Evolutionary conservation across 2,329 filamentous ascomycete species (phyloP), one percentile per base, ranked within the genome.

Genomic region (Hortaea werneckii): DNA sequence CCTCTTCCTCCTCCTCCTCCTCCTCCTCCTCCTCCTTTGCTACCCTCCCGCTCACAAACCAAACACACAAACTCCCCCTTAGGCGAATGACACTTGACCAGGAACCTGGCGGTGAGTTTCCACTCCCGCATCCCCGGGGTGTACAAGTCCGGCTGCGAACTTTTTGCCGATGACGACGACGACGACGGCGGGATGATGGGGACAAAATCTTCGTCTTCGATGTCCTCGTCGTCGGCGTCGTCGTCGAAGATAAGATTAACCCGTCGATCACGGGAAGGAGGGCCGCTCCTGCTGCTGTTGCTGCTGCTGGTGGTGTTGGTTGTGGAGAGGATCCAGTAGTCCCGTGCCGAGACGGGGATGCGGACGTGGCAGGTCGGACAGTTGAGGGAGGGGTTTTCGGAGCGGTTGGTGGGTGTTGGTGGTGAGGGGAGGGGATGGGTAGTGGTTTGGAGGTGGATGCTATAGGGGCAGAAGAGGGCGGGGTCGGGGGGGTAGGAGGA

Each of bases 51-150:
- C 32, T 35, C 32, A 35, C 43, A 45, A 3, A 45, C 29, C n/a
- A 45, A 20, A 26, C 43, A 45, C 8, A 34, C 43, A 13, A 40
- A 45, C 20, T 34, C 26, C 7, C 43, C 43, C 7, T 40, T 34
- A 11, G 26, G 12, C 7, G 43, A 40, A 26, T 45, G 43, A 20
- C 43, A 40, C 20, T 45, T 40, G 3, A 45, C 43, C 3, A 45
- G 27, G 11, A 45, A 45, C 12, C 43, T 6, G 8, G 43, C 43
- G 2, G 40, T 37, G 29, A 45, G 27, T 11, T 34, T 20, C 27
- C 20, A 40, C 9, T 45, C 35, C 7, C 37, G 37, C 5, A 5
- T 40, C 6, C 29, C n/a, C n/a, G n/a, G n/a, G n/a, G n/a, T n/a
- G n/a, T n/a, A n/a, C n/a, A n/a, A n/a, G n/a, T n/a, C n/a, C n/a